These are phyloP conservation scores for Rhynchospora pubera DNA, from an alignment of 176 grass and related monocot species.

Conservation along the genomic window DNA sequence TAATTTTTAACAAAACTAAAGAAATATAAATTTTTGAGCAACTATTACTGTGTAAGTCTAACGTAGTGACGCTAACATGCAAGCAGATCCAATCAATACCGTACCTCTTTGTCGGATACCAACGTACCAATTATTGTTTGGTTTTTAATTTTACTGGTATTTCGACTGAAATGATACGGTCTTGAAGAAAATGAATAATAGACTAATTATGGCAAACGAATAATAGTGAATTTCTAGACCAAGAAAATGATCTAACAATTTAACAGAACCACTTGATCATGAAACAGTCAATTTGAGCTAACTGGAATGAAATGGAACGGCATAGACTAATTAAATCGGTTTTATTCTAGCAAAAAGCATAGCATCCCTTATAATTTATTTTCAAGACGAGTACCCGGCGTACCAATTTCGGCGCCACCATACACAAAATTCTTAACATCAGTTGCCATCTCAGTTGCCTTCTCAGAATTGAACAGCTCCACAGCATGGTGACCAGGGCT, in stretches of 20 bases:
- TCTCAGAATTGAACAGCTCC: constrained; percentile 51
- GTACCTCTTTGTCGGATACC: too few species aligned
- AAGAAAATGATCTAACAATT: background rate
- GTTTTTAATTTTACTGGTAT: too few species aligned
- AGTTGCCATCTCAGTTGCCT: constrained; percentile 40
- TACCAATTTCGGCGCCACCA: background rate
- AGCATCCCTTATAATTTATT: constrained; percentile 10
- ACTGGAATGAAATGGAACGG: background rate
- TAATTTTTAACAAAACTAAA: too few species aligned
- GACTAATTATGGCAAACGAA: too few species aligned
- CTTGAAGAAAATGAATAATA: too few species aligned
- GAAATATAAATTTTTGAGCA: too few species aligned
- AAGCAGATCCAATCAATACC: too few species aligned
- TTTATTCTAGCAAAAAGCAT: background rate
- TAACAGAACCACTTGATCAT: background rate
- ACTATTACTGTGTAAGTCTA: too few species aligned
- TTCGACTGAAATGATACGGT: too few species aligned
- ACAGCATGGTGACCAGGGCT: constrained; percentile 60
- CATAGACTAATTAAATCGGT: background rate
- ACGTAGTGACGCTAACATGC: too few species aligned
- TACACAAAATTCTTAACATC: constrained; percentile 57
- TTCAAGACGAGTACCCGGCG: background rate
- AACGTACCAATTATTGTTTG: too few species aligned
- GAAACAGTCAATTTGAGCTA: background rate
- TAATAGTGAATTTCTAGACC: too few species aligned